Conservation (phyloP, 306 rosid species). For the Gynostemma pentaphyllum region DNA sequence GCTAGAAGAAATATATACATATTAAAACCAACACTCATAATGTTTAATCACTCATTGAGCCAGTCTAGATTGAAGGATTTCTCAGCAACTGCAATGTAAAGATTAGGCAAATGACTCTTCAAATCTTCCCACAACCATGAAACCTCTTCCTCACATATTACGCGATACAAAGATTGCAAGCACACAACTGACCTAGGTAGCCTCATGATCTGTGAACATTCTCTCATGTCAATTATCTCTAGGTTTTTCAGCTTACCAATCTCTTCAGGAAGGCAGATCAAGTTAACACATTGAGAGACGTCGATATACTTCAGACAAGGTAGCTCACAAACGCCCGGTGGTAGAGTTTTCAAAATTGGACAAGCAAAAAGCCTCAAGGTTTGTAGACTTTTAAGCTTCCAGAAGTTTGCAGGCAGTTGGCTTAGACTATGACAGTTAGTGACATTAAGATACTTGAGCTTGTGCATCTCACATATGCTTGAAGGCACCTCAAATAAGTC, state of each 20-base stretch:
- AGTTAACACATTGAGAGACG: conserved; percentile 61
- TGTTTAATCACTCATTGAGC: conserved; percentile 43
- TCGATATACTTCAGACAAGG: conserved; percentile 44
- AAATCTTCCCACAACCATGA: conserved; percentile 51
- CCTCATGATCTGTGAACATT: conserved; percentile 42
- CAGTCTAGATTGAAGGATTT: conserved; percentile 52
- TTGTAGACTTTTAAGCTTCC: conserved; percentile 28
- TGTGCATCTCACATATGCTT: conserved; percentile 42
- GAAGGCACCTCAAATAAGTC: conserved; percentile 47
- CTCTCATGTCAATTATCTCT: conserved; percentile 92
- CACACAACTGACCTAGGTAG: conserved; percentile 43
- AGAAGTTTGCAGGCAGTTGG: conserved; percentile 48
- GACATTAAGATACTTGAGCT: conserved; percentile 48
- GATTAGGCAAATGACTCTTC: conserved; percentile 34
- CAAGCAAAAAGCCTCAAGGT: conserved; percentile 71
- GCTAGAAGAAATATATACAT: not conserved
- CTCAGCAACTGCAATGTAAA: conserved; percentile 55
- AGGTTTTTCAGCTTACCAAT: conserved; percentile 38
- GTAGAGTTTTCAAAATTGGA: conserved; percentile 44
- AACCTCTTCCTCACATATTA: conserved; percentile 80
- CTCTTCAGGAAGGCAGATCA: conserved; percentile 42
- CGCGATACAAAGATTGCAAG: conserved; percentile 35
- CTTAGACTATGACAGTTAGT: conserved; percentile 64
- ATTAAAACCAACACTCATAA: not conserved
- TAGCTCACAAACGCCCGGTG: conserved; percentile 40